Conservation (phyloP, 805 yeast species). For the Tetrapisispora arboricola region DNA sequence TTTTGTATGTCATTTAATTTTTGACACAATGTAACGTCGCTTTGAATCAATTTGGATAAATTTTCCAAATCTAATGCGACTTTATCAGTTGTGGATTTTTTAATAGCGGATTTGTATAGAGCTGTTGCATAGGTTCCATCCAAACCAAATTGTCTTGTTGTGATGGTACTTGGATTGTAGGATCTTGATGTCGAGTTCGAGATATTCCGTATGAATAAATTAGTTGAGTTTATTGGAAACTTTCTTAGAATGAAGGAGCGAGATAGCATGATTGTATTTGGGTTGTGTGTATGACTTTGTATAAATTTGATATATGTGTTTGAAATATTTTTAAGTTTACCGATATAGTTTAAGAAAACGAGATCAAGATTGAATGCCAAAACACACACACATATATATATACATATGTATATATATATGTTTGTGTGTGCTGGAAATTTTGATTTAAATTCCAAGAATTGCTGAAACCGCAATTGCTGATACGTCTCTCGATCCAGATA, state of each 20-base stretch:
- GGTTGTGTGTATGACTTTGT: no score
- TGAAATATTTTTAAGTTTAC: no score
- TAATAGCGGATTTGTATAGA: constrained; percentile 81
- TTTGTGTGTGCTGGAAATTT: no score
- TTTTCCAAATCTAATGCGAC: constrained; percentile 55
- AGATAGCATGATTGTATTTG: no score
- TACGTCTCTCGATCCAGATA: no score
- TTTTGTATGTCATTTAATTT: constrained; percentile 31
- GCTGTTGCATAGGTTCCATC: constrained; percentile 52
- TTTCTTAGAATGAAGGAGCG: neutral
- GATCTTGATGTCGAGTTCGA: neutral
- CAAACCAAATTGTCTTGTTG: constrained; percentile 48
- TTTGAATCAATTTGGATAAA: constrained; percentile 40
- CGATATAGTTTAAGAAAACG: no score
- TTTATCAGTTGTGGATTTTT: constrained; percentile 64
- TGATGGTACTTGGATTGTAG: neutral
- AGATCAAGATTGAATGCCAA: no score
- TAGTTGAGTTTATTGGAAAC: neutral
- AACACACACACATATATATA: no score
- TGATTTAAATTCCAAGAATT: no score
- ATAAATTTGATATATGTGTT: no score
- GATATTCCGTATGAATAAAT: neutral
- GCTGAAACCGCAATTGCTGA: no score
- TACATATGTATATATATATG: no score
- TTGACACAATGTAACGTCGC: constrained; percentile 53